Percentiles rank a stretch among this genome's conserved stretches.
phyloP scores from a whole-genome alignment of 1,284 basidiomycete genomes.

The Cryptococcus sp. region DNA sequence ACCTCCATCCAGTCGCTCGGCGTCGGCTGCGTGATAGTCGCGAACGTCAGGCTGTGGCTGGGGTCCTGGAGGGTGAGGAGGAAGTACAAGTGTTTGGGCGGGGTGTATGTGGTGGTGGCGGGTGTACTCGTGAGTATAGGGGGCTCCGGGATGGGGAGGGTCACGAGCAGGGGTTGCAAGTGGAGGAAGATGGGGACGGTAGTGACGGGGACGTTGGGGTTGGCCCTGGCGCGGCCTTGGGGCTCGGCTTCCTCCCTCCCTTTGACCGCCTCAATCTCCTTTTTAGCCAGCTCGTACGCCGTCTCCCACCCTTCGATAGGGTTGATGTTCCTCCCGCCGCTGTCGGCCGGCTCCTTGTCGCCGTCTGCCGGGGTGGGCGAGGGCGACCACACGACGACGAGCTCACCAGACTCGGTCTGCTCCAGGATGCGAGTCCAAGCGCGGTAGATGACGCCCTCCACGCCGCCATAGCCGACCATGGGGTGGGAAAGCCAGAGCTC shows the following conservation, averaged over 20 bases:
- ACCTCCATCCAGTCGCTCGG: slow-evolving; percentile 77
- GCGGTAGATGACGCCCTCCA: slow-evolving; percentile 92
- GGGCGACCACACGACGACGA: slow-evolving; percentile 78
- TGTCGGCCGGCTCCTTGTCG: slow-evolving; percentile 32
- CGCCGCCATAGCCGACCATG: slow-evolving; percentile 93
- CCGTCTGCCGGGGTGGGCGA: slow-evolving; percentile 50
- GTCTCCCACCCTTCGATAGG: slow-evolving; percentile 77
- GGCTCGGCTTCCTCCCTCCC: slow-evolving; percentile 38
- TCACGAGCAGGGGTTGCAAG: slow-evolving; percentile 77
- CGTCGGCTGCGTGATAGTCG: slow-evolving; percentile 73
- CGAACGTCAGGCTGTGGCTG: slow-evolving; percentile 67
- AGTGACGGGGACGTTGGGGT: slow-evolving; percentile 61
- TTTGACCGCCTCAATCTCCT: slow-evolving; percentile 30
- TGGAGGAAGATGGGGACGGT: slow-evolving; percentile 90
- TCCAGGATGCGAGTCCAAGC: slow-evolving; percentile 74
- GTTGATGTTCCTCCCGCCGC: slow-evolving; percentile 57
- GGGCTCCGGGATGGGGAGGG: slow-evolving; percentile 54
- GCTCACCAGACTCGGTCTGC: slow-evolving; percentile 87
- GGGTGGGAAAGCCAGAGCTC: slow-evolving; percentile 94
- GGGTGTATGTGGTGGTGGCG: slow-evolving; percentile 27
- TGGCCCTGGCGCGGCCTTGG: slow-evolving; percentile 23
- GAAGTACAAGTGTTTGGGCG: slow-evolving; percentile 70
- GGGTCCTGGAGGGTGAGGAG: slow-evolving; percentile 79
- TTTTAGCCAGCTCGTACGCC: slow-evolving; percentile 73
- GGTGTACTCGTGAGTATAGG: slow-evolving; percentile 25